Evolutionary conservation across 2,329 filamentous ascomycete species (phyloP).

Genomic region (Pestalotiopsis sp.): DNA sequence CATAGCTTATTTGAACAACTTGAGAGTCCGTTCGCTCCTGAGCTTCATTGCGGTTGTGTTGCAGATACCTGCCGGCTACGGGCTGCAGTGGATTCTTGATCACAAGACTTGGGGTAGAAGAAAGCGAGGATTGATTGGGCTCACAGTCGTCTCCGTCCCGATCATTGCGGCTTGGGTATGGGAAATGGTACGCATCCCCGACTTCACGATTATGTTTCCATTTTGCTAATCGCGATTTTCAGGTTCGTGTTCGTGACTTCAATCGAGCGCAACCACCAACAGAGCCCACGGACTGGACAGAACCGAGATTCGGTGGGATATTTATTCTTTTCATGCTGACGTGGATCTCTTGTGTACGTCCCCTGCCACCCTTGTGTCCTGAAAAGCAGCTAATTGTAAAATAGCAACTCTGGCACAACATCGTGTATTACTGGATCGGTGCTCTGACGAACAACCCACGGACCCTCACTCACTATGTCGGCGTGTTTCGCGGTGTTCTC

Average conservation of each 20-base stretch:
- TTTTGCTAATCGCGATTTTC: neutral
- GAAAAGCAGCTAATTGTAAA: neutral
- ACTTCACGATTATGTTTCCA: neutral
- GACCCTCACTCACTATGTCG: constrained; percentile 22
- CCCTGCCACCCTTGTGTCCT: neutral
- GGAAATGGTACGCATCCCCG: constrained; percentile 23
- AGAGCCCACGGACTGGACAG: constrained; percentile 26
- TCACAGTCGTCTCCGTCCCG: constrained; percentile 25
- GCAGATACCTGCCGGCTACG: constrained; percentile 31
- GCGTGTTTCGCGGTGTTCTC: constrained; percentile 29
- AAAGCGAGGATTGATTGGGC: constrained; percentile 23
- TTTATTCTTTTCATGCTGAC: constrained; percentile 28
- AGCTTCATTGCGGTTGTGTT: constrained; percentile 33
- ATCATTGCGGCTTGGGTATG: constrained; percentile 31
- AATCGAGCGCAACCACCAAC: constrained; percentile 21
- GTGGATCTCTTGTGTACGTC: constrained; percentile 16
- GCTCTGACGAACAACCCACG: constrained; percentile 27
- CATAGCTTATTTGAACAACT: constrained; percentile 12
- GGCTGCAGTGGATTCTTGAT: constrained; percentile 24
- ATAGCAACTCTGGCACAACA: constrained; percentile 29
- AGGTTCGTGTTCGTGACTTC: constrained; percentile 20
- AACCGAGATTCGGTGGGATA: constrained; percentile 23
- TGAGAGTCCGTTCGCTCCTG: constrained; percentile 21
- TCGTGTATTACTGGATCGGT: constrained; percentile 31
- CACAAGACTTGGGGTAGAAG: constrained; percentile 9